These are phyloP conservation scores for Casuarina glauca DNA, from an alignment of 306 rosid genomes.

Conservation along the genomic window DNA sequence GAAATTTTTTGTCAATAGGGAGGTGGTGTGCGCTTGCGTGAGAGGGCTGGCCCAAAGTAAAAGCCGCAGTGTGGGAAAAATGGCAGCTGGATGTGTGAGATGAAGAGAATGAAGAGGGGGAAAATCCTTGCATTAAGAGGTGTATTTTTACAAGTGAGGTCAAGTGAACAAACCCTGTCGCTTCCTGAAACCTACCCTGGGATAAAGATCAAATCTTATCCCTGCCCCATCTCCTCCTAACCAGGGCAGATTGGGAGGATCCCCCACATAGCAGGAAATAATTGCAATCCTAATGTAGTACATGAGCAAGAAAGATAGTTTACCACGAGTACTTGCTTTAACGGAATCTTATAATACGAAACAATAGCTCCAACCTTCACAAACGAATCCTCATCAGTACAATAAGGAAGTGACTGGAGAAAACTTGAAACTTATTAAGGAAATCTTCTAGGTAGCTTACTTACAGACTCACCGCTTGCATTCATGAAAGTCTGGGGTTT, in stretches of 20 bases:
- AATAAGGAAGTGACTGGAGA: neutral
- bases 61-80: neutral
- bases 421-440: neutral
- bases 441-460: constrained; percentile 46
- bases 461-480: constrained; percentile 94
- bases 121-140: neutral
- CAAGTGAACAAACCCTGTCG: no score
- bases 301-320: constrained; percentile 26
- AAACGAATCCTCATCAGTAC: constrained; percentile 32
- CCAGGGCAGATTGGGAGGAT: neutral
- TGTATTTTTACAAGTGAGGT: neutral
- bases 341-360: constrained; percentile 86
- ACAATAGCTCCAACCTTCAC: constrained; percentile 85
- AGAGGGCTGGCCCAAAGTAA: neutral
- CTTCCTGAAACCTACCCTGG: neutral
- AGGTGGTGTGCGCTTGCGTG: neutral
- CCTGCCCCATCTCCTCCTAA: neutral
- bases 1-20: neutral
- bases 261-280: neutral
- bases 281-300: neutral
- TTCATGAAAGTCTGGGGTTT: constrained; percentile 98
- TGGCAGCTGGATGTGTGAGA: neutral
- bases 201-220: neutral
- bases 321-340: constrained; percentile 95
- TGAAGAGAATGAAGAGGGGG: neutral